These are phyloP conservation scores for Coffea eugenioides DNA, from an alignment of 257 asterid species.

Conservation along the genomic window DNA sequence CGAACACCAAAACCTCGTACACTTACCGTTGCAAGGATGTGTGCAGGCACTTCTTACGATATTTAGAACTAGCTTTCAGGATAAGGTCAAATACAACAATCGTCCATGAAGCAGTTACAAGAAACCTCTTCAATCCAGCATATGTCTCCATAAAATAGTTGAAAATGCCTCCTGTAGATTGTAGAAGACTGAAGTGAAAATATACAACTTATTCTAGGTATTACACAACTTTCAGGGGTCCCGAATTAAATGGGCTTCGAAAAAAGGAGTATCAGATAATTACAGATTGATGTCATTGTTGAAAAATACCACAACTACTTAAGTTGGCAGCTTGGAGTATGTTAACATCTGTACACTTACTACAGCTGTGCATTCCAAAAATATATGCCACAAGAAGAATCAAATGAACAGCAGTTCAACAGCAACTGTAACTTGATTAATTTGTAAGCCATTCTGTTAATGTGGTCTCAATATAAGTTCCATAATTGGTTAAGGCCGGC, in stretches of 20 bases:
- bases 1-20: not conserved
- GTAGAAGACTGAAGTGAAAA: not conserved
- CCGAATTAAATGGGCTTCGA: not conserved
- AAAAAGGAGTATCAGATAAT: not conserved
- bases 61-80: not conserved
- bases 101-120: not conserved
- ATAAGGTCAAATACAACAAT: not conserved
- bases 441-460: not conserved
- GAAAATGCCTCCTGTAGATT: not conserved
- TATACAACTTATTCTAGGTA: not conserved
- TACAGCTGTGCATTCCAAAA: constrained; percentile 1
- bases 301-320: not conserved
- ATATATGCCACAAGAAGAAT: not conserved
- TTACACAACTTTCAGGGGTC: not conserved
- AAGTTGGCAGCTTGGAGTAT: not conserved
- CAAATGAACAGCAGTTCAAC: not conserved
- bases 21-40: not conserved
- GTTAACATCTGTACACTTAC: not conserved
- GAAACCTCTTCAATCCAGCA: not conserved
- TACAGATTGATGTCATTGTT: not conserved
- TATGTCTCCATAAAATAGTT: not conserved
- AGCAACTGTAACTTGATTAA: not conserved
- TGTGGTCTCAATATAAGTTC: not conserved
- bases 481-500: too few species aligned
- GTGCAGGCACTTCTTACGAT: not conserved